Percentiles rank a stretch among this genome's conserved stretches.
These are phyloP conservation scores for Castanopsis chinensis DNA, from an alignment of 306 rosid species.

Conservation along the genomic window DNA sequence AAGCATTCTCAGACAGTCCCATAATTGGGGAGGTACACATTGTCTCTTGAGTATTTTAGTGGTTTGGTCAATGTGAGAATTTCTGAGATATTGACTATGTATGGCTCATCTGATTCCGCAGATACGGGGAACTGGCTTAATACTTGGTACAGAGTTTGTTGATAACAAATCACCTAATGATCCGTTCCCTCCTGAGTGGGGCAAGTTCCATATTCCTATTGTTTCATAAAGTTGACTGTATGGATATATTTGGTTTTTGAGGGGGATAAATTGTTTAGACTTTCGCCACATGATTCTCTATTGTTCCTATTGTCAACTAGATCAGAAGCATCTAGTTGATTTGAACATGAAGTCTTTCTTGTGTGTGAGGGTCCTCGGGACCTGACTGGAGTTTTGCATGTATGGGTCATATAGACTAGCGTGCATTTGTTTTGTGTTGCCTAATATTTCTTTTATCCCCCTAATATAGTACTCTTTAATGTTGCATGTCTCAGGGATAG, in stretches of 20 bases:
- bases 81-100: background rate
- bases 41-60: conserved; percentile 11
- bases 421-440: conserved; percentile 5
- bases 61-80: conserved; percentile 14
- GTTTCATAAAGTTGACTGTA: background rate
- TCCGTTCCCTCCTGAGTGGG: conserved; percentile 93
- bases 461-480: conserved; percentile 5
- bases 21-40: conserved; percentile 82
- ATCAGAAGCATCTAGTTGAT: background rate
- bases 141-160: conserved; percentile 70
- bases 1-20: conserved; percentile 75
- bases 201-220: conserved; percentile 44
- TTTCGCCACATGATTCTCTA: background rate
- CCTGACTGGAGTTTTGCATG: background rate
- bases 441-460: background rate
- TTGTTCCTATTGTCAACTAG: background rate
- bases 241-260: background rate
- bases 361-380: background rate
- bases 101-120: conserved; percentile 34
- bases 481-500: conserved; percentile 48
- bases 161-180: conserved; percentile 89
- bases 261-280: background rate
- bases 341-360: background rate
- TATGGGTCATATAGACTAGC: background rate
- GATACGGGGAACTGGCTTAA: conserved; percentile 91